Conservation (phyloP, 139 green algal species). For the Picochlorum sp. region DNA sequence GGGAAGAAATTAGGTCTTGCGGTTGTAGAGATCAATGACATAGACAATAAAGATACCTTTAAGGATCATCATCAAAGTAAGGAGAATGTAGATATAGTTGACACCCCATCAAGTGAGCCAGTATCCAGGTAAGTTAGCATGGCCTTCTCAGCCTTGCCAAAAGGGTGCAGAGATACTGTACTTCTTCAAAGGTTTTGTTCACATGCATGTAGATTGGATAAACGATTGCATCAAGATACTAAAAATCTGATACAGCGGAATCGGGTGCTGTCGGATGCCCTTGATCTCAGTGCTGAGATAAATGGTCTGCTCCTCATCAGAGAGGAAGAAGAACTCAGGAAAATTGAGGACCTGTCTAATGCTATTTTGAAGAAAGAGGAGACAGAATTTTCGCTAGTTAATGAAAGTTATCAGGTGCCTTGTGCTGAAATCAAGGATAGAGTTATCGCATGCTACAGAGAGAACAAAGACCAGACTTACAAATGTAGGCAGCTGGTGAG, state of each 20-base stretch:
- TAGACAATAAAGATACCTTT: too few relatives aligned
- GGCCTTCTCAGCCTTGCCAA: too few relatives aligned
- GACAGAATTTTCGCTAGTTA: background rate
- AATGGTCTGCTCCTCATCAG: conserved; percentile 35
- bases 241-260: background rate
- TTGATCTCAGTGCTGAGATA: conserved; percentile 22
- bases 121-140: too few relatives aligned
- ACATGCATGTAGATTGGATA: too few relatives aligned
- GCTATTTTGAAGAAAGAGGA: conserved; percentile 31
- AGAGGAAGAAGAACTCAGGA: conserved; percentile 30
- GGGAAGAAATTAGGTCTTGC: too few relatives aligned
- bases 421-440: background rate
- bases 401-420: conserved; percentile 4
- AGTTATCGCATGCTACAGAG: conserved; percentile 11
- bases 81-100: too few relatives aligned
- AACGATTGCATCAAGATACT: background rate
- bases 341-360: conserved; percentile 21
- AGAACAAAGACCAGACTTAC: conserved; percentile 2
- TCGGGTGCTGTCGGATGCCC: conserved; percentile 2
- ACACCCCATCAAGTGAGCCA: too few relatives aligned
- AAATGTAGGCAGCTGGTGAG: conserved; percentile 10
- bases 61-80: too few relatives aligned
- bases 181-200: too few relatives aligned
- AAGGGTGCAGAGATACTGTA: too few relatives aligned
- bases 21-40: too few relatives aligned